phyloP scores from a whole-genome alignment of 768 basidiomycete genomes.

The Amanita pseudoporphyria region DNA sequence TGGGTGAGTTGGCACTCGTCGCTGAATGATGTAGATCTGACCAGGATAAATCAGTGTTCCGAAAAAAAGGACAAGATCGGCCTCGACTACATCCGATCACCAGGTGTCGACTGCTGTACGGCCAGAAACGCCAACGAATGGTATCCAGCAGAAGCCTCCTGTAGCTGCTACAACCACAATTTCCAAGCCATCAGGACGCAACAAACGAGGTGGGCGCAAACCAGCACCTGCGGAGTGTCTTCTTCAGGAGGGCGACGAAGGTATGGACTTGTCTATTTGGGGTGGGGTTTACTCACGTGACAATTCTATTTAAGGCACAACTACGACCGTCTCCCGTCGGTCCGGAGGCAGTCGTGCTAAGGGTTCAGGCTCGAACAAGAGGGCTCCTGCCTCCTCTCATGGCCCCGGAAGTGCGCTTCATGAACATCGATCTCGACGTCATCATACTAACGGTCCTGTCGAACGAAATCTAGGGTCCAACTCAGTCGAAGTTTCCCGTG shows the following conservation, averaged over 20 bases:
- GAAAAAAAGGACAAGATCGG: constrained; percentile 71
- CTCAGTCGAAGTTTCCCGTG: constrained; percentile 43
- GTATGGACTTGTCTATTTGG: constrained; percentile 25
- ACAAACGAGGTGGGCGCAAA: constrained; percentile 39
- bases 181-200: constrained; percentile 24
- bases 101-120: constrained; percentile 28
- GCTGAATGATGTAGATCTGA: constrained; percentile 8
- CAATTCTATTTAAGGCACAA: neutral
- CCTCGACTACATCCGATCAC: constrained; percentile 60
- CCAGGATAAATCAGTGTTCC: constrained; percentile 25
- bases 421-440: constrained; percentile 42
- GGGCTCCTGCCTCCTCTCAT: constrained; percentile 27
- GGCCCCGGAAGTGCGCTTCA: constrained; percentile 22
- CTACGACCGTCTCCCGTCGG: constrained; percentile 25
- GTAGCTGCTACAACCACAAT: constrained; percentile 20
- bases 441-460: constrained; percentile 29
- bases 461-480: constrained; percentile 27
- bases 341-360: constrained; percentile 29
- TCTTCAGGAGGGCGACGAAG: constrained; percentile 48
- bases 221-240: constrained; percentile 15
- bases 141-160: neutral
- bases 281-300: constrained; percentile 8
- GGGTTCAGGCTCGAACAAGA: constrained; percentile 30
- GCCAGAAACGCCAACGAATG: constrained; percentile 29
- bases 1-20: constrained; percentile 35